Evolutionary conservation across 345 rosid genomes (phyloP).

Genomic region (Hibiscus tridactylites): DNA sequence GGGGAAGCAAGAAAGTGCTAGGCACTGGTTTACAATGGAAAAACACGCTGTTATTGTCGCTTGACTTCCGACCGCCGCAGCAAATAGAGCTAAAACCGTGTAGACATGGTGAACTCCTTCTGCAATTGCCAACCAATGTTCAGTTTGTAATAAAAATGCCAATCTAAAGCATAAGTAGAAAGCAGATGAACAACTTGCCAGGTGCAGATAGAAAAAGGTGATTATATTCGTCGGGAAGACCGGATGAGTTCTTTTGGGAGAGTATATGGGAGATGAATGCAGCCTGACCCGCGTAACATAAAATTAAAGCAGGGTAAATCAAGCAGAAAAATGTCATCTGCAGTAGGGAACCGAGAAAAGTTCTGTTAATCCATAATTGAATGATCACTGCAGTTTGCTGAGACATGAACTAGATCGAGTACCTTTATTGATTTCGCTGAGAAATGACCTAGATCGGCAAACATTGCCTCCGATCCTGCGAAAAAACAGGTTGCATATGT

Average conservation of each 20-base stretch:
- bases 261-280: conserved; percentile 37
- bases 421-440: conserved; percentile 53
- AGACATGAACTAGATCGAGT: background rate
- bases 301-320: conserved; percentile 40
- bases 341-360: conserved; percentile 11
- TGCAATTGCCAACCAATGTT: conserved; percentile 17
- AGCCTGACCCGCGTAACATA: conserved; percentile 56
- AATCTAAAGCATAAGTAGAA: background rate
- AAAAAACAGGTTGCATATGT: background rate
- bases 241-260: conserved; percentile 15
- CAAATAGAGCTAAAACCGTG: conserved; percentile 35
- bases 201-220: conserved; percentile 42
- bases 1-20: conserved; percentile 52
- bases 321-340: conserved; percentile 43
- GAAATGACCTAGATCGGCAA: conserved; percentile 58
- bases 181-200: conserved; percentile 18
- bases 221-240: conserved; percentile 20
- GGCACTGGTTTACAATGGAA: conserved; percentile 61
- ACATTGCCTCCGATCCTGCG: conserved; percentile 65
- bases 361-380: background rate
- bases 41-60: conserved; percentile 57
- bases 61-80: conserved; percentile 47
- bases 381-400: background rate
- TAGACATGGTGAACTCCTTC: conserved; percentile 32
- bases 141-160: conserved; percentile 6